Evolutionary conservation across 2,329 filamentous ascomycete species (phyloP).

Genomic region (Aureobasidium sp.): DNA sequence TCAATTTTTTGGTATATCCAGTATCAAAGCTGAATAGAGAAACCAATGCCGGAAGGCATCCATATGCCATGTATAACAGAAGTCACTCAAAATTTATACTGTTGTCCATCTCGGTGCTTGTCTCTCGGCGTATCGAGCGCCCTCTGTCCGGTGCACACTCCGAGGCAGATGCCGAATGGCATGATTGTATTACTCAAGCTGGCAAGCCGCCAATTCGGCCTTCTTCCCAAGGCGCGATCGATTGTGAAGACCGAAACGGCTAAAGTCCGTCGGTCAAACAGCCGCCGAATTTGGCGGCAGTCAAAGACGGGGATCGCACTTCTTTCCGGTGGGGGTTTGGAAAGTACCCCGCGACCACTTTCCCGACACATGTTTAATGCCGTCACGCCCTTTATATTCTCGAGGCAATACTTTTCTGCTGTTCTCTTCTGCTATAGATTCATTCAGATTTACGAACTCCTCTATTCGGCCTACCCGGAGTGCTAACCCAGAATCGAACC

Average conservation of each 20-base stretch:
- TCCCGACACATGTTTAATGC: not conserved
- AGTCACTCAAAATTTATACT: not conserved
- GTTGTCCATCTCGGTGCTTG: not conserved
- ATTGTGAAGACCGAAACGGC: not conserved
- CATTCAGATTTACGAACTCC: too few species aligned
- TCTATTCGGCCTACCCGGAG: too few species aligned
- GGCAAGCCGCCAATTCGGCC: not conserved
- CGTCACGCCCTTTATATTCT: conserved; percentile 6
- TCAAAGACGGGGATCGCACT: not conserved
- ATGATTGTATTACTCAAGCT: not conserved
- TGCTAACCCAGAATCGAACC: not conserved
- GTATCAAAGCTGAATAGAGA: not conserved
- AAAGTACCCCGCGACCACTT: conserved; percentile 9
- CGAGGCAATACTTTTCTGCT: not conserved
- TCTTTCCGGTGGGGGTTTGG: not conserved
- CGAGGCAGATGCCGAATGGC: not conserved
- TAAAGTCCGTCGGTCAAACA: conserved; percentile 2
- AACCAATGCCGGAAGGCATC: not conserved
- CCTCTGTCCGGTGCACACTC: not conserved
- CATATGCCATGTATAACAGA: not conserved
- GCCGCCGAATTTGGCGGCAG: not conserved
- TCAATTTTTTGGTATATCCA: not conserved
- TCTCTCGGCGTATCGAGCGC: not conserved
- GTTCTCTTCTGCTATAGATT: not conserved
- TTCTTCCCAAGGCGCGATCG: not conserved